phyloP scores from a whole-genome alignment of 1,139 yeast species.

The Kluyveromyces marxianus region DNA sequence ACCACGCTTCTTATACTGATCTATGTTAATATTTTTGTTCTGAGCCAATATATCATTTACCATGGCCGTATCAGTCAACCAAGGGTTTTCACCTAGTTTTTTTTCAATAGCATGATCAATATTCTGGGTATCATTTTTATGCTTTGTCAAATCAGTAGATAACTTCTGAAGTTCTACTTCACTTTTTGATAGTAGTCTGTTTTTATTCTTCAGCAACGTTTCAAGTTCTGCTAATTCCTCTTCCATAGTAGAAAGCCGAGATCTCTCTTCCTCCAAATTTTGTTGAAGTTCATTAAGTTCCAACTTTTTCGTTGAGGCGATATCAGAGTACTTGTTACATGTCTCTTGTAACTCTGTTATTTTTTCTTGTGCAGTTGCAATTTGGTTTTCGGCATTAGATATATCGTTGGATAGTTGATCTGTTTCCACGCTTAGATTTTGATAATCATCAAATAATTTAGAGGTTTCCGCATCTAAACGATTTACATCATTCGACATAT shows the following conservation, averaged over 20 bases:
- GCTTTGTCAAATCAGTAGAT: constrained; percentile 57
- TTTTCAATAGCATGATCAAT: constrained; percentile 41
- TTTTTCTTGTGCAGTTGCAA: constrained; percentile 31
- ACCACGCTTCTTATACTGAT: constrained; percentile 53
- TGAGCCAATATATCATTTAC: constrained; percentile 48
- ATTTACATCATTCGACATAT: constrained; percentile 37
- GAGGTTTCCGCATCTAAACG: constrained; percentile 36
- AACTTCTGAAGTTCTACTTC: constrained; percentile 54
- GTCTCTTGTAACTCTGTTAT: constrained; percentile 38
- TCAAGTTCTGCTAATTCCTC: constrained; percentile 71
- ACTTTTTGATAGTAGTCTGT: constrained; percentile 41
- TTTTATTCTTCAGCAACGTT: constrained; percentile 44
- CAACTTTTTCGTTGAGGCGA: constrained; percentile 21
- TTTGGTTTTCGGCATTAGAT: constrained; percentile 37
- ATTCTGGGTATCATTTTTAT: constrained; percentile 37
- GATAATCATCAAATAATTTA: constrained; percentile 46
- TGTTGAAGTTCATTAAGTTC: constrained; percentile 16
- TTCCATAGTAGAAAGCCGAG: constrained; percentile 59
- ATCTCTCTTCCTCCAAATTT: constrained; percentile 44
- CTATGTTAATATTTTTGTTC: constrained; percentile 56
- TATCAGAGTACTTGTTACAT: constrained; percentile 26
- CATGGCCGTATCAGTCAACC: constrained; percentile 64
- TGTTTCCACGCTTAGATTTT: constrained; percentile 58
- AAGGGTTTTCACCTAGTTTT: constrained; percentile 51
- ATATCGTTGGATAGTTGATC: constrained; percentile 64